Evolutionary conservation across 176 grass and related monocot genomes (phyloP), one percentile per base, ranked within the genome.

Genomic region (Canna indica): DNA sequence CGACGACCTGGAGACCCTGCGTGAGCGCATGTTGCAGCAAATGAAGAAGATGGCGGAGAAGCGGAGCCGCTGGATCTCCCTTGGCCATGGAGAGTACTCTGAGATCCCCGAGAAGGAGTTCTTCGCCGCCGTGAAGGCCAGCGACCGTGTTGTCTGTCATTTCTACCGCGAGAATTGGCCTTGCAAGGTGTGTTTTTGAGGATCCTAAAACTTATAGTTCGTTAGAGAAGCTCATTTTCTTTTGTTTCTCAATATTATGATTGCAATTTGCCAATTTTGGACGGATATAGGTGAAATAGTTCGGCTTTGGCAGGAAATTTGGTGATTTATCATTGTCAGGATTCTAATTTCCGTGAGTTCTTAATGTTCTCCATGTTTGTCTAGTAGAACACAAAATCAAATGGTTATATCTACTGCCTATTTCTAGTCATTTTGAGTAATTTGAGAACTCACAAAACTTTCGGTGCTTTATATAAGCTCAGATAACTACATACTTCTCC

Each of bases 121-220:
- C 69, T 97, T 97, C 79, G 24, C 89, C 35, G 82, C 73, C 13
- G 88, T 83, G 22, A 97, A 97, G 72, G 94, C 89, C 36, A 93
- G 89, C 73, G 89, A 93, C 53, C 81, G 86, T 34, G 80, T 99
- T 72, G 84, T 99, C 22, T 99, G 94, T 82, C 94, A 99, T 73
- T 99, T 90, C 83, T 90, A 93, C 73, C 86, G 94, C 45, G 84
- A 99, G 18, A 99, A 99, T 78, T 99, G 94, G 94, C 94, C 89
- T 0, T 99, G 86, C 86, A 90, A 93, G 94, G 94, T 99, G 75
- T 29, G 16, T 22, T 68, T 11, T 32, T 36, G 22, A 7, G 1
- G 10, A 12, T 35, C 2, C 29, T 18, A 2, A 63, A 20, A 18
- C 7, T 33, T 17, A 4, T n/a, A 6, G 17, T 32, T 63, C 31